A percentile compares a stretch with the other conserved stretches of the same genome.
Evolutionary conservation across 805 yeast genomes (phyloP).

Genomic region (Suhomyces pyralidae): DNA sequence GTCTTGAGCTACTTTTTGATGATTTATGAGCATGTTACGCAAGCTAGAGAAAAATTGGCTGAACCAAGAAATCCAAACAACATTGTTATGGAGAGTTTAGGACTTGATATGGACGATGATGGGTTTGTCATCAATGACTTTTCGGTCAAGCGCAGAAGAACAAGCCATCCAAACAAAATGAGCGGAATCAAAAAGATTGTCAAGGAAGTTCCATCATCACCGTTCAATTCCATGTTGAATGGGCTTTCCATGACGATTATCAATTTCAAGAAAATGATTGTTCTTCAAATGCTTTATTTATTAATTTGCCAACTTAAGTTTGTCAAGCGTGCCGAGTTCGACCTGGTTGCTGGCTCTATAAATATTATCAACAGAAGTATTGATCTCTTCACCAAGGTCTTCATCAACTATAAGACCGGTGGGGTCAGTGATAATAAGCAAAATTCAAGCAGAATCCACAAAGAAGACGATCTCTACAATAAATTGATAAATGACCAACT

Average conservation of each 20-base stretch:
- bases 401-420: conserved; percentile 35
- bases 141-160: conserved; percentile 34
- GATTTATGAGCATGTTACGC: conserved; percentile 30
- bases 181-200: conserved; percentile 13
- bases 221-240: conserved; percentile 40
- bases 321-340: conserved; percentile 24
- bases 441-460: conserved; percentile 18
- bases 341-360: conserved; percentile 15
- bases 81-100: conserved; percentile 34
- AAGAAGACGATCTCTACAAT: conserved; percentile 36
- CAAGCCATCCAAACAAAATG: conserved; percentile 6
- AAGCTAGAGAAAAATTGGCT: conserved; percentile 7
- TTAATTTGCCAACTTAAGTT: conserved; percentile 39
- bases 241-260: conserved; percentile 43
- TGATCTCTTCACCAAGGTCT: conserved; percentile 33
- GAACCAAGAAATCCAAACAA: conserved; percentile 11
- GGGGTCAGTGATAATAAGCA: background rate
- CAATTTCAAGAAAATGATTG: conserved; percentile 40
- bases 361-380: conserved; percentile 24
- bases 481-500: conserved; percentile 39
- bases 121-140: conserved; percentile 46
- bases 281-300: conserved; percentile 41
- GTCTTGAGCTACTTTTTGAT: conserved; percentile 36
- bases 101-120: conserved; percentile 42
- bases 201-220: conserved; percentile 34